Percentiles rank a stretch among this genome's conserved stretches.
Evolutionary conservation across 257 asterid genomes (phyloP).

Genomic region (Solanum arcanum): DNA sequence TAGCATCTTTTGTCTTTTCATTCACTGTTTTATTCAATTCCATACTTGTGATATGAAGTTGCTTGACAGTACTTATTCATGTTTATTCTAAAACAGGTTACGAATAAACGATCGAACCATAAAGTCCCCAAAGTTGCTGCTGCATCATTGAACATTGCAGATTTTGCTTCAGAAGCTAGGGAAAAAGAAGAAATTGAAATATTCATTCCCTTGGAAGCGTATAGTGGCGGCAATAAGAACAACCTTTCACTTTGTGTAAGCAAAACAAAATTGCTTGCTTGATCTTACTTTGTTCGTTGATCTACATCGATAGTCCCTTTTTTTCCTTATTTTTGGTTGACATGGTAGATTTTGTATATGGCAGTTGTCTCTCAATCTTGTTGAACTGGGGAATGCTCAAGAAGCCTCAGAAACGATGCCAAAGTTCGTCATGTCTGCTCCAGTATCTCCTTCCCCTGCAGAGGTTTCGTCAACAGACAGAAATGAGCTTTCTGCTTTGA

Average conservation of each 20-base stretch:
- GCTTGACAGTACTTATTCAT: not conserved
- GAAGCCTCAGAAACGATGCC: slow-evolving; percentile 28
- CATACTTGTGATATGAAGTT: not conserved
- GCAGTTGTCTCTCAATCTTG: slow-evolving; percentile 48
- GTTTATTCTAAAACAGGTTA: not conserved
- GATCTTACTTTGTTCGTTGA: no score
- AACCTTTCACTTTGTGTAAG: slow-evolving; percentile 41
- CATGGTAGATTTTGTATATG: not conserved
- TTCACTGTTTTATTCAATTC: not conserved
- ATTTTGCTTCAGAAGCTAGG: slow-evolving; percentile 25
- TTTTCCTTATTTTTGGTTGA: not conserved
- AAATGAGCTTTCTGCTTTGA: slow-evolving; percentile 18
- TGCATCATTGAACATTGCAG: slow-evolving; percentile 50
- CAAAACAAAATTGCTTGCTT: not conserved
- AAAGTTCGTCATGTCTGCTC: slow-evolving; percentile 13
- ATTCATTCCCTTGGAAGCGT: slow-evolving; percentile 25
- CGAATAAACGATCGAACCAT: slow-evolving; percentile 19
- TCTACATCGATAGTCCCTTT: not conserved
- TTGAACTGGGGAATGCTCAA: slow-evolving; percentile 19
- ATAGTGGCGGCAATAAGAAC: not conserved
- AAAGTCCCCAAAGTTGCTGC: slow-evolving; percentile 22
- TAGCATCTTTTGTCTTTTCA: not conserved
- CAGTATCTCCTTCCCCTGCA: slow-evolving; percentile 37
- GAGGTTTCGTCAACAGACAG: slow-evolving; percentile 32
- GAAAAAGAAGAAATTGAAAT: slow-evolving; percentile 20